Base-by-base conservation (phyloP, 1,139 yeast species). In the Arxiozyma slooffiae region DNA sequence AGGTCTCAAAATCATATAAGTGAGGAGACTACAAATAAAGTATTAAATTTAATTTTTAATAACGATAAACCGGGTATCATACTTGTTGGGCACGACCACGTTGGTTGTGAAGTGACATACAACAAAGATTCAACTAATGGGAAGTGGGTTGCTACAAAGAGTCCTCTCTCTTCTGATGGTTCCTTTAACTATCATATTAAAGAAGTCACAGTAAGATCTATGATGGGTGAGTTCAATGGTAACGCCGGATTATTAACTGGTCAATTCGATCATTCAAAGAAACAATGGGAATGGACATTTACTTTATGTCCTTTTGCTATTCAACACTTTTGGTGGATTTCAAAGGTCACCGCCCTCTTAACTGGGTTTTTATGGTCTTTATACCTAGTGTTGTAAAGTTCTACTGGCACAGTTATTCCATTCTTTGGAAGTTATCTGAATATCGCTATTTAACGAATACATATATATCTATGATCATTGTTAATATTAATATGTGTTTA, bases 251-350 rank as follows among this genome's bases (percentile, higher is more conserved):
- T 92, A 20, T n/a, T n/a, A 55, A 81, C 89, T 0, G 97, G 95
- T 2, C 77, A 72, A 50, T 84, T 77, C 63, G 67, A 76, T 55
- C 53, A 62, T 7, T 62, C 64, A 43, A 54, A 65, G 9, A 55
- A 55, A 1, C 55, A 67, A 1, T 85, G 95, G 92, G 74, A 74
- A n/a, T 88, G 85, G 70, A 70, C 75, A 36, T 89, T 80, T 67
- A 67, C 75, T 6, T 73, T 85, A 54, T 92, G 98, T 68, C 82
- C 90, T 14, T 89, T 90, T 66, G 76, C 78, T 1, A 79, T 87
- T n/a, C 97, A 89, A 68, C 97, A 89, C 65, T 78, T 85, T 57
- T 92, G 97, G 97, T 92, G 97, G 97, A 86, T 79, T 4, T 76
- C 95, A 2, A 82, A 86, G 61, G 75, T 82, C 1, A 61, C 75